Evolutionary conservation across 2,329 filamentous ascomycete genomes (phyloP).

Genomic region (Fusarium mangiferae): DNA sequence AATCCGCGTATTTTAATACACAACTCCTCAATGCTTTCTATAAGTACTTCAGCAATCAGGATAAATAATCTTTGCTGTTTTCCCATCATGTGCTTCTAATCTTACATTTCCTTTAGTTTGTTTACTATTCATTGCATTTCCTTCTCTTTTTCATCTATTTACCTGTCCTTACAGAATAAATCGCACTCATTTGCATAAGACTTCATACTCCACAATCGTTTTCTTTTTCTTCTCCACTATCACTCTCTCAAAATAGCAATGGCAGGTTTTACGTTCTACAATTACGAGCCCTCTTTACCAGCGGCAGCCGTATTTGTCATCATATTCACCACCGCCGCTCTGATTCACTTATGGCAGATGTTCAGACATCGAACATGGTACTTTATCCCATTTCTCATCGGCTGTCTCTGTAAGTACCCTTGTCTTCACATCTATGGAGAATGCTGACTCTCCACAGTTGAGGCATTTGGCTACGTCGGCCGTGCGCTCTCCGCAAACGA

Average conservation of each 20-base stretch:
- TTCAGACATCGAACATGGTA: slow-evolving; percentile 58
- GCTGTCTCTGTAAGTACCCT: slow-evolving; percentile 56
- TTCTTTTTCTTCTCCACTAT: neutral
- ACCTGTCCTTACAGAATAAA: neutral
- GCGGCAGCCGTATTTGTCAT: slow-evolving; percentile 55
- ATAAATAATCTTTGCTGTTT: neutral
- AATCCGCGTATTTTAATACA: neutral
- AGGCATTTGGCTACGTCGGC: slow-evolving; percentile 55
- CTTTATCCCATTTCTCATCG: slow-evolving; percentile 61
- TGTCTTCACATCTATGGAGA: neutral
- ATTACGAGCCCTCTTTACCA: slow-evolving; percentile 57
- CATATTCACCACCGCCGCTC: slow-evolving; percentile 51
- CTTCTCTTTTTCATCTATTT: neutral
- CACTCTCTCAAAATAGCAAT: neutral
- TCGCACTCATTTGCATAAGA: neutral
- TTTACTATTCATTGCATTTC: neutral
- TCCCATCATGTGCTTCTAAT: too few species aligned
- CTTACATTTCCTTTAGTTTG: neutral
- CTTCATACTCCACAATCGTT: neutral
- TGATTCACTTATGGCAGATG: slow-evolving; percentile 53
- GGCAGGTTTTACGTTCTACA: slow-evolving; percentile 49
- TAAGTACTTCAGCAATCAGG: neutral
- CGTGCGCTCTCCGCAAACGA: slow-evolving; percentile 56
- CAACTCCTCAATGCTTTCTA: neutral
- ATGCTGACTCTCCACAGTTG: slow-evolving; percentile 29